phyloP scores from a whole-genome alignment of 2,329 filamentous ascomycete species.

The Aspergillus novoparasiticus region DNA sequence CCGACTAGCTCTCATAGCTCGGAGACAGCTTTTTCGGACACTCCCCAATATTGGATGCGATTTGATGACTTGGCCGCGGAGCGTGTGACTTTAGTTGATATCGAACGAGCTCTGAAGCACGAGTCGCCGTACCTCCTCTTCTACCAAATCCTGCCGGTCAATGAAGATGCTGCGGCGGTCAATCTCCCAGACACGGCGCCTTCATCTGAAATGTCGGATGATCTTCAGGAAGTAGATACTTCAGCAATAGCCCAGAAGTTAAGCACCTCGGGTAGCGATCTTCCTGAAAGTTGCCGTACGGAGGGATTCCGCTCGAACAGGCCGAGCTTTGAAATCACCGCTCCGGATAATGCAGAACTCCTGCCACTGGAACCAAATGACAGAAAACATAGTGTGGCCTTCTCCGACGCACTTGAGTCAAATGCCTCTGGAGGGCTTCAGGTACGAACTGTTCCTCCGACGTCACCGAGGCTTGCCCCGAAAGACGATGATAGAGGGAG shows the following conservation, averaged over 20 bases:
- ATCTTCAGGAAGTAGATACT: conserved; percentile 25
- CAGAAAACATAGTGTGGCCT: conserved; percentile 32
- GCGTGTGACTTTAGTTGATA: conserved; percentile 74
- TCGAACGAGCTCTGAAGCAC: conserved; percentile 74
- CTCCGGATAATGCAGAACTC: conserved; percentile 26
- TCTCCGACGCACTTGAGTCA: conserved; percentile 26
- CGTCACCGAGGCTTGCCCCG: conserved; percentile 27
- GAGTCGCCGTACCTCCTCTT: conserved; percentile 95
- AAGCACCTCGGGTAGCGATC: conserved; percentile 19
- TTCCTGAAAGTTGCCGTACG: conserved; percentile 21
- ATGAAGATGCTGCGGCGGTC: conserved; percentile 59
- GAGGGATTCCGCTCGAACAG: conserved; percentile 31
- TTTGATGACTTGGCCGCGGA: conserved; percentile 83
- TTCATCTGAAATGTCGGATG: conserved; percentile 31
- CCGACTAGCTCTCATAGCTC: conserved; percentile 30
- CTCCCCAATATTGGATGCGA: conserved; percentile 79
- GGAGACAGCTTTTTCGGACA: conserved; percentile 54
- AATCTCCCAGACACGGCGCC: conserved; percentile 38
- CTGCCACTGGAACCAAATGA: conserved; percentile 19
- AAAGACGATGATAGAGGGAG: conserved; percentile 26
- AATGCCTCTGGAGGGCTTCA: conserved; percentile 15
- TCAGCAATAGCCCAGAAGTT: conserved; percentile 23
- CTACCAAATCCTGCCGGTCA: conserved; percentile 89
- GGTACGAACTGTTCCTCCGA: conserved; percentile 27
- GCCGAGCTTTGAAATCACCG: conserved; percentile 43